Evolutionary conservation across 164 flowering plant genomes (phyloP).

Genomic region (Malania oleifera): DNA sequence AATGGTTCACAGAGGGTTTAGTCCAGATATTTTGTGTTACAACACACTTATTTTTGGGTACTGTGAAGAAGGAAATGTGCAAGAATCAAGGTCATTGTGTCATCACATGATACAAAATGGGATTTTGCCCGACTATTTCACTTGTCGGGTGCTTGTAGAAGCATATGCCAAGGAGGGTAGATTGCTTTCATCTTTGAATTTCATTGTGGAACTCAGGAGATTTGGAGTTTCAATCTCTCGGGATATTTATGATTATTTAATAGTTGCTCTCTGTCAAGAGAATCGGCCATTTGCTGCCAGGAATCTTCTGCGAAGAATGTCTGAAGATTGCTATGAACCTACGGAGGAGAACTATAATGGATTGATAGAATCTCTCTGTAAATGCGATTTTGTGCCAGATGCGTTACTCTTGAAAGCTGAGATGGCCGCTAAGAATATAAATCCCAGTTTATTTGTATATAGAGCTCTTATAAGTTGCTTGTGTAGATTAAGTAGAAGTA

Average conservation of each 20-base stretch:
- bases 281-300: conserved; percentile 70
- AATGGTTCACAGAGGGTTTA: conserved; percentile 63
- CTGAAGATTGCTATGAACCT: conserved; percentile 35
- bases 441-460: conserved; percentile 40
- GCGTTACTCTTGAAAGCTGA: conserved; percentile 55
- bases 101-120: conserved; percentile 59
- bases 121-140: conserved; percentile 56
- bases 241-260: conserved; percentile 42
- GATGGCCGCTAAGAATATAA: conserved; percentile 33
- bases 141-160: conserved; percentile 52
- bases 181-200: conserved; percentile 66
- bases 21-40: conserved; percentile 57
- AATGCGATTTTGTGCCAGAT: conserved; percentile 30
- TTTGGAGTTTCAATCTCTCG: conserved; percentile 37
- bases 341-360: conserved; percentile 31
- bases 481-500: conserved; percentile 36
- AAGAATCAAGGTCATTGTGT: conserved; percentile 47
- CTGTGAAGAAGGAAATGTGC: conserved; percentile 71
- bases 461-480: conserved; percentile 52
- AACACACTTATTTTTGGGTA: conserved; percentile 77
- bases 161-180: conserved; percentile 51
- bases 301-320: conserved; percentile 50
- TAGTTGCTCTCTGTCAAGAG: conserved; percentile 49
- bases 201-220: conserved; percentile 56
- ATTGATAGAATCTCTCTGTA: conserved; percentile 56